Evolutionary conservation across 306 rosid species (phyloP).

Genomic region (Vicia sativa): DNA sequence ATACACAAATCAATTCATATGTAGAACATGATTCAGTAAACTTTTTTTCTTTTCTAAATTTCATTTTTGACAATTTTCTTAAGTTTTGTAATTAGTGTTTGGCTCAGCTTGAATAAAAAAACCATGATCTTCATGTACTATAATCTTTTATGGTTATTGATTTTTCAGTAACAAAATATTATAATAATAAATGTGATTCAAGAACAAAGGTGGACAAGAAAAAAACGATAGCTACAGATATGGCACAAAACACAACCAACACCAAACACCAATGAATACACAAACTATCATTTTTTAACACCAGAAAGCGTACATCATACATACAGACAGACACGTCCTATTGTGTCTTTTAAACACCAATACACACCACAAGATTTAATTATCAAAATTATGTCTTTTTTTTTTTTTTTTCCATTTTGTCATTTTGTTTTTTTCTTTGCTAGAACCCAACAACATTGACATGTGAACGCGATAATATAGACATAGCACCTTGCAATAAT

Average conservation of each 20-base stretch:
- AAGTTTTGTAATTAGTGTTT: background rate
- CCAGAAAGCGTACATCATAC: too few species aligned
- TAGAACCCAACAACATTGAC: slow-evolving; percentile 10
- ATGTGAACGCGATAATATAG: slow-evolving; percentile 23
- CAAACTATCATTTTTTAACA: too few species aligned
- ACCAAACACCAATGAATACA: too few species aligned
- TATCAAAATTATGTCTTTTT: background rate
- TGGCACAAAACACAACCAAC: too few species aligned
- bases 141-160: too few species aligned
- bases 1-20: background rate
- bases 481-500: background rate
- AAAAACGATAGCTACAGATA: too few species aligned
- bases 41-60: background rate
- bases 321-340: too few species aligned
- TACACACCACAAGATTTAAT: background rate
- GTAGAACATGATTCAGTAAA: background rate
- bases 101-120: background rate
- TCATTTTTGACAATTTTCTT: background rate
- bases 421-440: background rate
- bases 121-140: background rate
- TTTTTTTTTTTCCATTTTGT: background rate
- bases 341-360: too few species aligned
- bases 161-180: too few species aligned
- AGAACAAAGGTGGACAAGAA: too few species aligned
- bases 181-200: too few species aligned